phyloP scores from a whole-genome alignment of 768 basidiomycete species.

The Xerocomus brunneocitrinus region DNA sequence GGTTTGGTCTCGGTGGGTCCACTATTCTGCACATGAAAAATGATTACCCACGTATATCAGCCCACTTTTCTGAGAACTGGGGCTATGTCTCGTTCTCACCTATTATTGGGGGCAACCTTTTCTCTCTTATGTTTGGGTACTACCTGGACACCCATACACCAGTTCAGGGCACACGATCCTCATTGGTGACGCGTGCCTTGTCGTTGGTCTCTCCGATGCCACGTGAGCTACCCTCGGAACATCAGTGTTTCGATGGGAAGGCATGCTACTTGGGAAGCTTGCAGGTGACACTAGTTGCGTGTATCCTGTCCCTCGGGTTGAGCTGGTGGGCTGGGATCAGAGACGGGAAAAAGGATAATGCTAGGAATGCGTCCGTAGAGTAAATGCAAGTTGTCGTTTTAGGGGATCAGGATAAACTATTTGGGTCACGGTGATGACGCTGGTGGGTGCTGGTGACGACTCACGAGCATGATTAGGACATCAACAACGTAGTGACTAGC shows the following conservation, averaged over 20 bases:
- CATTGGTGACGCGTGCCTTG: not conserved
- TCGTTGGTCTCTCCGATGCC: not conserved
- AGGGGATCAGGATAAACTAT: not conserved
- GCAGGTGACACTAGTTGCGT: slow-evolving; percentile 40
- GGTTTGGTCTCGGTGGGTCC: slow-evolving; percentile 80
- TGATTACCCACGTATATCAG: slow-evolving; percentile 28
- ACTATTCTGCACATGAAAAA: not conserved
- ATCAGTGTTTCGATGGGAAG: slow-evolving; percentile 53
- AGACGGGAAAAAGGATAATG: slow-evolving; percentile 17
- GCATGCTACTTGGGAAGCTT: slow-evolving; percentile 59
- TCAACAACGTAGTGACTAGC: no score
- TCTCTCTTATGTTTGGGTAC: slow-evolving; percentile 78
- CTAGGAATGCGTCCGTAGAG: slow-evolving; percentile 1
- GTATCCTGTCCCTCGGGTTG: slow-evolving; percentile 32
- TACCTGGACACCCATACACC: slow-evolving; percentile 71
- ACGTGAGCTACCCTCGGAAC: slow-evolving; percentile 27
- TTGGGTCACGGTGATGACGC: not conserved
- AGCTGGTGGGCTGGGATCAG: slow-evolving; percentile 37
- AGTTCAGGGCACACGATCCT: not conserved
- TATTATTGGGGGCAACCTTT: slow-evolving; percentile 73
- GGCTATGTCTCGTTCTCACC: slow-evolving; percentile 74
- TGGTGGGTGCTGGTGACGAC: no score
- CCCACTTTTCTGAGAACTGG: slow-evolving; percentile 83
- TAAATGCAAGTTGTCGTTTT: not conserved
- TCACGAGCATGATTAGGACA: no score